Conservation (phyloP, 139 green algal genomes). For the Diplosphaera chodatii region DNA sequence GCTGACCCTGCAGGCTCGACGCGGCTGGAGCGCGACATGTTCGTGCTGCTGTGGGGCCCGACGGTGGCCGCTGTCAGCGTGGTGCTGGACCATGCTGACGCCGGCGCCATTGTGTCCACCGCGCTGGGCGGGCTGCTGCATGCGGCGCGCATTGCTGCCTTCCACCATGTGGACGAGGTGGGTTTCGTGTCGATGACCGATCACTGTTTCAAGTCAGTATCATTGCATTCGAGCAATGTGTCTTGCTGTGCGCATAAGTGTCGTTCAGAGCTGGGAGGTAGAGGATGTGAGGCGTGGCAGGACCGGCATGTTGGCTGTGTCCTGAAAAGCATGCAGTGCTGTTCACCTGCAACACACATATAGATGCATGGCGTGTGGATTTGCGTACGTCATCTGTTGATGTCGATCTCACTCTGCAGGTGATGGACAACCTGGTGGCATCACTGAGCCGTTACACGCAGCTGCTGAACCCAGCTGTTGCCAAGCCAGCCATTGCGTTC, state of each 20-base stretch:
- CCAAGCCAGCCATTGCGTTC: constrained; percentile 56
- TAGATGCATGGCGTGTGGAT: too few species aligned
- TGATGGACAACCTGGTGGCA: constrained; percentile 63
- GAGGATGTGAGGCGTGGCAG: too few species aligned
- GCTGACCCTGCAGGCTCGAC: too few species aligned
- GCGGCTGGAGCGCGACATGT: constrained; percentile 80
- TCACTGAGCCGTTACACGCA: constrained; percentile 69
- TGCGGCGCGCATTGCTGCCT: constrained; percentile 40
- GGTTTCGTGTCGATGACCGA: too few species aligned
- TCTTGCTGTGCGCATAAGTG: too few species aligned
- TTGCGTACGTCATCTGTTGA: too few species aligned
- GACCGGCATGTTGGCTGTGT: too few species aligned
- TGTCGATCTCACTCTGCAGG: constrained; percentile 31
- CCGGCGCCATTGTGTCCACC: constrained; percentile 36
- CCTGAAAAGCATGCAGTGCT: too few species aligned
- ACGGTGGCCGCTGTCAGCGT: constrained; percentile 83
- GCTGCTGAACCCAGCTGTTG: constrained; percentile 39
- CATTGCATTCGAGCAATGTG: too few species aligned
- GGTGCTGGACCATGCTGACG: constrained; percentile 75
- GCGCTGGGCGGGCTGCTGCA: constrained; percentile 53
- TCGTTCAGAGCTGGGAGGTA: too few species aligned
- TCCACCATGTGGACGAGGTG: constrained; percentile 44
- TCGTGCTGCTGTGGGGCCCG: constrained; percentile 80
- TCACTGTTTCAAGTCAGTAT: too few species aligned
- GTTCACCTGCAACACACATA: too few species aligned